Base-by-base conservation (phyloP, 2,329 filamentous ascomycete genomes). In the Xylaria sp. region DNA sequence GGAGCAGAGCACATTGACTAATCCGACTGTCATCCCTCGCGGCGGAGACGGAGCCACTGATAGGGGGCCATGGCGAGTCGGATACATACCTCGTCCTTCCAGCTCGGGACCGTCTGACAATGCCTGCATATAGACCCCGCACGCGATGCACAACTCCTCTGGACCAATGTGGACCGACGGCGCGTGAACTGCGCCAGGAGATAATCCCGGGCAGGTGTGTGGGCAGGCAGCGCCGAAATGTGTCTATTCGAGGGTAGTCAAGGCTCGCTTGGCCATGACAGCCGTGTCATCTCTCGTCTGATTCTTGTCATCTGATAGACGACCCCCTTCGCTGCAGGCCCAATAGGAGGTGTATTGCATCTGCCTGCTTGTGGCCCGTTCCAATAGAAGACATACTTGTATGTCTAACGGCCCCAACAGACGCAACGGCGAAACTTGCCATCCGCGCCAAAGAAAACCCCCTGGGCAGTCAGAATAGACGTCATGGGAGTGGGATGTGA, bases 101-200 rank as follows among this genome's bases (percentile, higher is more conserved):
- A 13, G 13, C 47, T 61, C 61, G 59, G 56, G 59, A 55, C 59
- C 54, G 61, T 56, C 55, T 52, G 39, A n/a, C 53, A 54, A n/a
- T 37, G 39, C 52, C 30, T 59, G 54, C 57, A 61, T 58, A 52
- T 58, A 52, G 54, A 61, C 61, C 61, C 61, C 61, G 59, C 61
- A 63, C 53, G 56, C 57, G 57, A 54, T 54, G 52, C 52, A 42
- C 52, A 8, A n/a, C 37, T 54, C 37, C 50, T 42, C 59, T 49
- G 54, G 48, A 39, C 39, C 46, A 44, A 35, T 59, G 59, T 59
- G n/a, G n/a, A n/a, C 47, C 44, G 37, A 59, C 42, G 47, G 53
- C 59, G 56, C 54, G 61, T 63, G 59, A 63, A 61, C 53, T 61
- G 59, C 59, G 57, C 59, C 48, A 58, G 51, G 46, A 61, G 56